A percentile compares a stretch with the other conserved stretches of the same genome.
These are phyloP conservation scores for Clavaria fumosa DNA, from an alignment of 768 basidiomycete genomes.

Conservation along the genomic window DNA sequence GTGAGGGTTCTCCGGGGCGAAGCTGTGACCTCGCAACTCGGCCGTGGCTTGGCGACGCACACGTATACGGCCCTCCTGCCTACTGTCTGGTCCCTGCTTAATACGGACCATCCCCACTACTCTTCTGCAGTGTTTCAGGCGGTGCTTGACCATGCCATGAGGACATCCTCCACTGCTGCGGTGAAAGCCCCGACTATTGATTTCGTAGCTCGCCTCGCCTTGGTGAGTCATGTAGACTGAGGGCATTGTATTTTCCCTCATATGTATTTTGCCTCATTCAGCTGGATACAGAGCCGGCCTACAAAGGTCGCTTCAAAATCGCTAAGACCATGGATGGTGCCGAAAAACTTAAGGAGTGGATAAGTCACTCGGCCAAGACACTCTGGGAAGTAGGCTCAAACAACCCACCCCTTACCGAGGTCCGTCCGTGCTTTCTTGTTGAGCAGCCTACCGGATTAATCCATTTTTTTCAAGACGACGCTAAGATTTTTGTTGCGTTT, in stretches of 20 bases:
- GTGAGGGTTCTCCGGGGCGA: slow-evolving; percentile 40
- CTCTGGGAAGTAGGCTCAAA: slow-evolving; percentile 71
- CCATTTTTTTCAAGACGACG: slow-evolving; percentile 26
- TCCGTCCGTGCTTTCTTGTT: slow-evolving; percentile 15
- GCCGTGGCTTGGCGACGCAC: slow-evolving; percentile 33
- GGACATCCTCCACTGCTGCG: slow-evolving; percentile 40
- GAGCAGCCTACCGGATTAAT: slow-evolving; percentile 6
- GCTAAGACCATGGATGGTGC: slow-evolving; percentile 15
- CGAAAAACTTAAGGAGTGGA: slow-evolving; percentile 42
- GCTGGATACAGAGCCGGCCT: slow-evolving; percentile 45
- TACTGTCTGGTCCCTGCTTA: slow-evolving; percentile 63
- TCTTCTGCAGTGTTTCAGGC: slow-evolving; percentile 32
- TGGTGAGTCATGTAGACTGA: slow-evolving; percentile 33
- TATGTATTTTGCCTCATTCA: slow-evolving; percentile 14
- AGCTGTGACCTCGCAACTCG: slow-evolving; percentile 26
- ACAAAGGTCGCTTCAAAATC: slow-evolving; percentile 32
- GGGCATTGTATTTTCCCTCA: background rate
- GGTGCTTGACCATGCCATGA: slow-evolving; percentile 49
- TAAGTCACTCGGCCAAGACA: slow-evolving; percentile 58
- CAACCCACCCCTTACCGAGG: slow-evolving; percentile 46
- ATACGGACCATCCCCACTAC: slow-evolving; percentile 16
- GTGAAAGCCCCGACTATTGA: slow-evolving; percentile 56
- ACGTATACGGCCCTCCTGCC: slow-evolving; percentile 60
- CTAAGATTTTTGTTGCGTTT: slow-evolving; percentile 48
- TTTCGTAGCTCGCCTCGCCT: slow-evolving; percentile 54